Evolutionary conservation across 306 rosid species (phyloP).

Genomic region (Quillaja saponaria): DNA sequence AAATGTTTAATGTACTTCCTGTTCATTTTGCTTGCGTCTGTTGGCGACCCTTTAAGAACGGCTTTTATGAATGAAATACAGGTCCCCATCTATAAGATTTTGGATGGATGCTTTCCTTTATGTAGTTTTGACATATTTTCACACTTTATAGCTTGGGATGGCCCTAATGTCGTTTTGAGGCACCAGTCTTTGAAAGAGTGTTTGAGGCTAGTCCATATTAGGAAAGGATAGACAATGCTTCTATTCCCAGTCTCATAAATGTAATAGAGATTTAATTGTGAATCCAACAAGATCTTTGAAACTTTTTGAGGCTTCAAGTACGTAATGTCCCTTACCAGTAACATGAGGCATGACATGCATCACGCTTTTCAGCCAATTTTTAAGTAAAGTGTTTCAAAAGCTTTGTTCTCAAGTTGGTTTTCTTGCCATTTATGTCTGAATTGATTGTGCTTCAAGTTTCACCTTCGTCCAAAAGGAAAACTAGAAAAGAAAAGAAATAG

Average conservation of each 20-base stretch:
- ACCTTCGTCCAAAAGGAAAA: too few species aligned
- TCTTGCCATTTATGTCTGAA: too few species aligned
- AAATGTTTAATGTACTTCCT: neutral
- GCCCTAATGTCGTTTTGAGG: slow-evolving; percentile 35
- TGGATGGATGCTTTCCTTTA: slow-evolving; percentile 40
- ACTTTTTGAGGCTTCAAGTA: slow-evolving; percentile 49
- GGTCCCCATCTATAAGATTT: slow-evolving; percentile 47
- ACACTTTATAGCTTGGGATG: slow-evolving; percentile 26
- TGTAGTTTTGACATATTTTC: slow-evolving; percentile 44
- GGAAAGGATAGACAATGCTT: slow-evolving; percentile 32
- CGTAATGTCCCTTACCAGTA: slow-evolving; percentile 58
- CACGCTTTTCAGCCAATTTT: slow-evolving; percentile 29
- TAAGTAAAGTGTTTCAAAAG: slow-evolving; percentile 13
- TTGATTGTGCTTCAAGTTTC: too few species aligned
- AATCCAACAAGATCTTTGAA: slow-evolving; percentile 51
- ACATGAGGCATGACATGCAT: slow-evolving; percentile 35
- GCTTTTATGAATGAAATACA: neutral
- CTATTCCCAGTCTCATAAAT: slow-evolving; percentile 4
- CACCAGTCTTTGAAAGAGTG: slow-evolving; percentile 7
- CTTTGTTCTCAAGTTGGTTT: too few species aligned
- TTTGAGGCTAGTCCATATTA: neutral
- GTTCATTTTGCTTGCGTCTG: neutral
- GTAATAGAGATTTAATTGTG: slow-evolving; percentile 33
- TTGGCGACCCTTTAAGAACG: neutral
- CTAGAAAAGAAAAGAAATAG: too few species aligned